A percentile compares a stretch with the other conserved stretches of the same genome.
phyloP scores from a whole-genome alignment of 2,329 filamentous ascomycete genomes.

The Zymoseptoria brevis region DNA sequence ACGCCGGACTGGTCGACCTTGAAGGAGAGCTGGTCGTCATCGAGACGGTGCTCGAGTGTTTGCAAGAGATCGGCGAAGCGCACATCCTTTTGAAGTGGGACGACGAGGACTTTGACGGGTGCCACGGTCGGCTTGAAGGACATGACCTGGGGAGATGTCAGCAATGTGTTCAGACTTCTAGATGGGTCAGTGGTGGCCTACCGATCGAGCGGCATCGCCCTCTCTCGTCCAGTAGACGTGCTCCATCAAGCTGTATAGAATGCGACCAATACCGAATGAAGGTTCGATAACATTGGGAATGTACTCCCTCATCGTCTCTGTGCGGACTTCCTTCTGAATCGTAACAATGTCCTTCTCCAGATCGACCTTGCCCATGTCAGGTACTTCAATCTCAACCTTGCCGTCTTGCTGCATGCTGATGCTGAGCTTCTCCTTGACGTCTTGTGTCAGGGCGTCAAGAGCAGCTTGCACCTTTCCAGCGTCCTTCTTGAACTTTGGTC shows the following conservation, averaged over 20 bases:
- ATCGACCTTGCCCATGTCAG: conserved; percentile 67
- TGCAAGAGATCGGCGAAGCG: conserved; percentile 72
- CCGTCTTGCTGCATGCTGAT: conserved; percentile 65
- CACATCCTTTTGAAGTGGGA: conserved; percentile 74
- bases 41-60: conserved; percentile 66
- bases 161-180: background rate
- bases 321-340: conserved; percentile 75
- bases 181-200: conserved; percentile 43
- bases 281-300: conserved; percentile 84
- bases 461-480: conserved; percentile 77
- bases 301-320: conserved; percentile 81
- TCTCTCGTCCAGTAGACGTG: conserved; percentile 91
- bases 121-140: conserved; percentile 71
- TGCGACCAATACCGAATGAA: conserved; percentile 93
- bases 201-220: conserved; percentile 75
- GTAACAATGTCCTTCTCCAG: conserved; percentile 70
- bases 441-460: conserved; percentile 67
- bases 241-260: conserved; percentile 87
- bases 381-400: conserved; percentile 69
- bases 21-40: conserved; percentile 68
- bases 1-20: conserved; percentile 84
- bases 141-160: conserved; percentile 46
- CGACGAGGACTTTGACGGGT: conserved; percentile 91
- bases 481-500: conserved; percentile 91
- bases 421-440: conserved; percentile 70